Percentiles rank a stretch among this genome's conserved stretches.
Evolutionary conservation across 192 early-diverging fungal genomes (phyloP).

Genomic region (Entrophospora sp.): DNA sequence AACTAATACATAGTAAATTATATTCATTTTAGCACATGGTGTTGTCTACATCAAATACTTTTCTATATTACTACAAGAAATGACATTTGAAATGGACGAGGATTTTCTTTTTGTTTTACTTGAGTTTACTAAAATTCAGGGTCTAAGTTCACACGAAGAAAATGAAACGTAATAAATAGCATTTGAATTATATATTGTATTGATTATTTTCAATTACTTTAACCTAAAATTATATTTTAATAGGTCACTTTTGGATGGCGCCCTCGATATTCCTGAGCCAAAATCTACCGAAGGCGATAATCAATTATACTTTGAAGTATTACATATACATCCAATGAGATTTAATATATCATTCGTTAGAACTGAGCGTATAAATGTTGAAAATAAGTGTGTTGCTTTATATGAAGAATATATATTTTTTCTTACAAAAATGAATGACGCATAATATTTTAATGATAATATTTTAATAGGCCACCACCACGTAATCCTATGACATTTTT

Average conservation of each 20-base stretch:
- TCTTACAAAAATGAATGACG: not conserved
- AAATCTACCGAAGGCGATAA: slow-evolving; percentile 54
- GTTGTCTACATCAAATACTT: slow-evolving; percentile 94
- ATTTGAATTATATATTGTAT: not conserved
- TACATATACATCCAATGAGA: slow-evolving; percentile 90
- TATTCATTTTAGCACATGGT: slow-evolving; percentile 61
- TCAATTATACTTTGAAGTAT: slow-evolving; percentile 88
- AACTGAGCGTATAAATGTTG: slow-evolving; percentile 58
- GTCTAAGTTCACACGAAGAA: slow-evolving; percentile 24
- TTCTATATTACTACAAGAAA: slow-evolving; percentile 82
- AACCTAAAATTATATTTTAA: slow-evolving; percentile 5
- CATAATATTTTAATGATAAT: not conserved
- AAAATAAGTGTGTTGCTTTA: slow-evolving; percentile 42
- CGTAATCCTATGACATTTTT: slow-evolving; percentile 53
- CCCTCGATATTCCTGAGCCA: slow-evolving; percentile 62
- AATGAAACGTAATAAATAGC: slow-evolving; percentile 40
- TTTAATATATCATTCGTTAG: slow-evolving; percentile 94
- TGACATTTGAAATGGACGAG: slow-evolving; percentile 91
- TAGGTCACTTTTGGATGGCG: slow-evolving; percentile 40
- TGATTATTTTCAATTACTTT: not conserved
- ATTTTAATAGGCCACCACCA: slow-evolving; percentile 31
- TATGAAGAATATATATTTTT: slow-evolving; percentile 15
- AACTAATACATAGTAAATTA: not conserved
- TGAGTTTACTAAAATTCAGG: slow-evolving; percentile 80
- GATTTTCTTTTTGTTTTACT: slow-evolving; percentile 80